Base-by-base conservation (phyloP, 2,329 filamentous ascomycete species). In the Ascochyta rabiei region DNA sequence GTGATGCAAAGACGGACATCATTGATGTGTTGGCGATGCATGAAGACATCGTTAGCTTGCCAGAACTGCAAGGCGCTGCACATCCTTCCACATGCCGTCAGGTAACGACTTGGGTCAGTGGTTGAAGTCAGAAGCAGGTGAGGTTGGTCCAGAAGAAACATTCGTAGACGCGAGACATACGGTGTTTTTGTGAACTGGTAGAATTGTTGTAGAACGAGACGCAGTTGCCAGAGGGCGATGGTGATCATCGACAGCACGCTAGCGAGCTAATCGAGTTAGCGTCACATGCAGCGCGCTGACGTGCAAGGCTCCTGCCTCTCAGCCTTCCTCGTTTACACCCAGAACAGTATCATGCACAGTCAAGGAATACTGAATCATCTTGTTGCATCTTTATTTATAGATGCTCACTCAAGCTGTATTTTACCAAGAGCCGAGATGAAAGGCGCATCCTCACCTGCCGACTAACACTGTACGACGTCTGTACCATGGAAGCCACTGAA, bases 21-120 rank as follows among this genome's bases (percentile, higher is more conserved):
- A 7, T n/a, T n/a, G 48, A 46, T 52, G 48, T 26, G 48, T 40
- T 52, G 48, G 48, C 48, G 34, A 23, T 52, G 48, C 48, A 52
- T 51, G 34, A 39, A 24, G 15, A 45, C 38, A 8, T 38, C 31
- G 33, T 35, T 45, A 51, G 48, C 34, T 19, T 31, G 48, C 34
- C 12, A 10, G 18, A 33, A 6, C 7, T 45, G 48, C 41, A 37
- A 40, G 28, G n/a, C n/a, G 13, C 19, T 30, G 24, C 33, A 18
- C 15, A 35, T 35, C 33, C 13, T 35, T 16, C 33, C 15, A 35
- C n/a, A n/a, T 16, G n/a, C 33, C 15, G 10, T 16, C 16, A 18
- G 15, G 16, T 15, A 16, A 35, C 5, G n/a, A 18, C 12, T 9
- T 18, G n/a, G 13, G 10, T 12, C 13, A 31, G 13, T 15, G 13